Evolutionary conservation across 176 grass and related monocot genomes (phyloP).

Genomic region (Elaeis guineensis): DNA sequence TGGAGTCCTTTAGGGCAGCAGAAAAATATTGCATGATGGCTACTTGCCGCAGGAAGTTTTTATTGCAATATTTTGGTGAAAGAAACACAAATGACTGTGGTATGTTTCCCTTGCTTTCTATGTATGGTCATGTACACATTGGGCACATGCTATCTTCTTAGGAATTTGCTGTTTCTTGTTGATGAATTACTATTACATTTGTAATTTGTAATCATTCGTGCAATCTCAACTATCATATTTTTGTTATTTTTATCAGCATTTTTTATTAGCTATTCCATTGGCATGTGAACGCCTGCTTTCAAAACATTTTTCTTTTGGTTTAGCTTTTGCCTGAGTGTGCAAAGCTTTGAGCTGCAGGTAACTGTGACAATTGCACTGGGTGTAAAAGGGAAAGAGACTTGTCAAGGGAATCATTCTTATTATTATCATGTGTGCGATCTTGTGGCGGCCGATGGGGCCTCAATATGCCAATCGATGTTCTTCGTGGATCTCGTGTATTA

Average conservation of each 20-base stretch:
- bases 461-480: conserved; percentile 87
- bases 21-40: conserved; percentile 70
- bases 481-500: conserved; percentile 77
- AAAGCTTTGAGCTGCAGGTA: conserved; percentile 49
- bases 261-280: not conserved
- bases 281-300: conserved; percentile 3
- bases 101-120: conserved; percentile 29
- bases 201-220: not conserved
- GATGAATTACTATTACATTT: no score
- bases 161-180: not conserved
- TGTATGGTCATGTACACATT: not conserved
- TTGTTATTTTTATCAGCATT: conserved; percentile 11
- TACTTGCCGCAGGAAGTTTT: conserved; percentile 68
- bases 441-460: conserved; percentile 78
- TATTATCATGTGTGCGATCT: conserved; percentile 82
- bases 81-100: conserved; percentile 40
- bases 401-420: conserved; percentile 78
- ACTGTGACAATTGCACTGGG: conserved; percentile 71
- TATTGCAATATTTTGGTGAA: conserved; percentile 93
- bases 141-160: not conserved
- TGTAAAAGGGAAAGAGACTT: conserved; percentile 66
- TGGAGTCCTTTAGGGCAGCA: conserved; percentile 80
- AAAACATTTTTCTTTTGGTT: conserved; percentile 5
- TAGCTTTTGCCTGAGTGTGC: not conserved
- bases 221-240: not conserved